Conservation (phyloP, 768 basidiomycete genomes). For the Kwoniella pini region DNA sequence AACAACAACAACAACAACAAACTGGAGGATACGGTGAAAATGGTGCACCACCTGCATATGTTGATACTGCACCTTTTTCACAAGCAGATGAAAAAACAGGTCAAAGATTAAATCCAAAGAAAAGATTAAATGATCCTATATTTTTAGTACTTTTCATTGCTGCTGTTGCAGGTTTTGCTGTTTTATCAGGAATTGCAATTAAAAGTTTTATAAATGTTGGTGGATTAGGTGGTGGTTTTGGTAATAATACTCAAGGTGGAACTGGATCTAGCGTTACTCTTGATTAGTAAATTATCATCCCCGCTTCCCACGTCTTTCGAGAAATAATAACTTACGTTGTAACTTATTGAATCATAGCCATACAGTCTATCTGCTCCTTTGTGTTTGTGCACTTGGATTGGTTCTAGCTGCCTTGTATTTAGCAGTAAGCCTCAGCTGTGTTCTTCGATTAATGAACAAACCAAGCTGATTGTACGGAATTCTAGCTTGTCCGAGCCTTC, state of each 20-base stretch:
- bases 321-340: too few species aligned
- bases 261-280: slow-evolving; percentile 66
- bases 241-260: slow-evolving; percentile 50
- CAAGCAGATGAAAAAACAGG: slow-evolving; percentile 50
- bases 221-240: slow-evolving; percentile 74
- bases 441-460: background rate
- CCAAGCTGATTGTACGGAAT: background rate
- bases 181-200: slow-evolving; percentile 67
- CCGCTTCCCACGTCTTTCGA: too few species aligned
- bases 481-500: slow-evolving; percentile 67
- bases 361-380: slow-evolving; percentile 72
- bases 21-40: background rate
- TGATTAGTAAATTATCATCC: slow-evolving; percentile 67
- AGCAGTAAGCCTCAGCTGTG: slow-evolving; percentile 55
- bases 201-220: slow-evolving; percentile 65
- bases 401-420: slow-evolving; percentile 69
- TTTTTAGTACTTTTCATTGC: slow-evolving; percentile 72
- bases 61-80: slow-evolving; percentile 44
- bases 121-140: slow-evolving; percentile 69
- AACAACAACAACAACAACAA: slow-evolving; percentile 5
- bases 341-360: too few species aligned
- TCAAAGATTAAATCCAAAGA: slow-evolving; percentile 59
- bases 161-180: slow-evolving; percentile 70
- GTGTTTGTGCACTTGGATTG: slow-evolving; percentile 70
- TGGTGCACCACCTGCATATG: slow-evolving; percentile 15